Conservation (phyloP, 23 red algal species). For the Pyropia yezoensis region DNA sequence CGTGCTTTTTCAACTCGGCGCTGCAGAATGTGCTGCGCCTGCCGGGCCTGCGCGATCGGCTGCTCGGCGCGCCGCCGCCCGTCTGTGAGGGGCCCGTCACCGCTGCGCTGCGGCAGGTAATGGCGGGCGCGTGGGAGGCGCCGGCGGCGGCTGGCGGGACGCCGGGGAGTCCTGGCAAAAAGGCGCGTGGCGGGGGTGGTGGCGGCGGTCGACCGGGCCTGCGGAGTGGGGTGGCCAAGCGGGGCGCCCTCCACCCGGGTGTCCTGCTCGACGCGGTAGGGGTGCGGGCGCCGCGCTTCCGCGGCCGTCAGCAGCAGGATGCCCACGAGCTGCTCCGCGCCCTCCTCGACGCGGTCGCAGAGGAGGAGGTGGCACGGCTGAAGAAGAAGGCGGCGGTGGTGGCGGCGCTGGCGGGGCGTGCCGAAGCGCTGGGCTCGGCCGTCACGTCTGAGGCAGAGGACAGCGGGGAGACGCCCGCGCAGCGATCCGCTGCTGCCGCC, state of each 20-base stretch:
- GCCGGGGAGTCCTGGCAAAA: not conserved
- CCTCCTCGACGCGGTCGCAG: conserved; percentile 56
- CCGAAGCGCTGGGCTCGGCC: too few species aligned
- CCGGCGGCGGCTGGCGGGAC: too few species aligned
- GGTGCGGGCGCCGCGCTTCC: conserved; percentile 42
- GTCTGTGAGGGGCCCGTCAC: conserved; percentile 39
- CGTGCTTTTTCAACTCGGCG: conserved; percentile 93
- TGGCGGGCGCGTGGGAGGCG: conserved; percentile 27
- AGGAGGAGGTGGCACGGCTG: conserved; percentile 60
- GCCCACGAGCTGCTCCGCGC: conserved; percentile 67
- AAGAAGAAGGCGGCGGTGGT: not conserved
- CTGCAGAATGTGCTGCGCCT: conserved; percentile 68
- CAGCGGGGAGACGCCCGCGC: not conserved
- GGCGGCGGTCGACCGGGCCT: not conserved
- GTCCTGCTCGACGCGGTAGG: conserved; percentile 60
- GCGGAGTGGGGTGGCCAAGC: not conserved
- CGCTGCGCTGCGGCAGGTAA: conserved; percentile 33
- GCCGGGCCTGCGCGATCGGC: conserved; percentile 26
- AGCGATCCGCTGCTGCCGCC: not conserved
- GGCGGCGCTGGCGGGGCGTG: not conserved
- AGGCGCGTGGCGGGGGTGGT: not conserved
- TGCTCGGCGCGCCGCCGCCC: conserved; percentile 14
- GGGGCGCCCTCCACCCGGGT: conserved; percentile 19
- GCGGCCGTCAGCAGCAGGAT: conserved; percentile 68
- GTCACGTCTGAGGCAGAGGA: not conserved